Conservation (phyloP, 345 rosid genomes). For the Cardiospermum halicacabum region DNA sequence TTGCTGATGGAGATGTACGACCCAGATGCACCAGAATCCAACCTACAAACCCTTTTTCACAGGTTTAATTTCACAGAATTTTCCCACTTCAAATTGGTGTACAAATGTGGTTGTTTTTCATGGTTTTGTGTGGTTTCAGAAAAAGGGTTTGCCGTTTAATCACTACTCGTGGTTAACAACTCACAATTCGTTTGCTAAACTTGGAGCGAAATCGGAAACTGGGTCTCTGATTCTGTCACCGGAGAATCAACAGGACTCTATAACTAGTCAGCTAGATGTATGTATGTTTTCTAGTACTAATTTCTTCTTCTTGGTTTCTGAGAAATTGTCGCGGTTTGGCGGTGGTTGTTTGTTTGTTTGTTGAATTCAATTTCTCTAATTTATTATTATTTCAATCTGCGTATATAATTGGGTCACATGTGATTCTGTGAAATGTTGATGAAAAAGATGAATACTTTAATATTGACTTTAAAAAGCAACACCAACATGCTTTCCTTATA, state of each 20-base stretch:
- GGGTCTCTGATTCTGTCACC: constrained; percentile 57
- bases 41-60: constrained; percentile 54
- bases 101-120: neutral
- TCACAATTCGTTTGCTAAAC: constrained; percentile 70
- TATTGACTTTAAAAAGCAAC: constrained; percentile 3
- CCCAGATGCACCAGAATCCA: constrained; percentile 69
- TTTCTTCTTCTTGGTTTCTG: neutral
- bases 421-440: neutral
- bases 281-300: constrained; percentile 13
- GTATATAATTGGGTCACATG: constrained; percentile 4
- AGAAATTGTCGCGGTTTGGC: constrained; percentile 2
- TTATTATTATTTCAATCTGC: too few relatives aligned
- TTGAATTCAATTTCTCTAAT: too few relatives aligned
- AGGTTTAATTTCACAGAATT: constrained; percentile 35
- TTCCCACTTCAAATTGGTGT: neutral
- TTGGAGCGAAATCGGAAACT: constrained; percentile 47
- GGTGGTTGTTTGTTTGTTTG: neutral
- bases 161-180: constrained; percentile 95
- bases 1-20: constrained; percentile 53
- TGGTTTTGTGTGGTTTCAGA: constrained; percentile 26
- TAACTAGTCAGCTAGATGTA: constrained; percentile 76
- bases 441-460: neutral
- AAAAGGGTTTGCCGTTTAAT: constrained; percentile 64
- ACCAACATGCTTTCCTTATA: constrained; percentile 10
- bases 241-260: constrained; percentile 75